These are phyloP conservation scores for Polychaeton citri DNA, from an alignment of 2,329 filamentous ascomycete genomes.

Conservation along the genomic window DNA sequence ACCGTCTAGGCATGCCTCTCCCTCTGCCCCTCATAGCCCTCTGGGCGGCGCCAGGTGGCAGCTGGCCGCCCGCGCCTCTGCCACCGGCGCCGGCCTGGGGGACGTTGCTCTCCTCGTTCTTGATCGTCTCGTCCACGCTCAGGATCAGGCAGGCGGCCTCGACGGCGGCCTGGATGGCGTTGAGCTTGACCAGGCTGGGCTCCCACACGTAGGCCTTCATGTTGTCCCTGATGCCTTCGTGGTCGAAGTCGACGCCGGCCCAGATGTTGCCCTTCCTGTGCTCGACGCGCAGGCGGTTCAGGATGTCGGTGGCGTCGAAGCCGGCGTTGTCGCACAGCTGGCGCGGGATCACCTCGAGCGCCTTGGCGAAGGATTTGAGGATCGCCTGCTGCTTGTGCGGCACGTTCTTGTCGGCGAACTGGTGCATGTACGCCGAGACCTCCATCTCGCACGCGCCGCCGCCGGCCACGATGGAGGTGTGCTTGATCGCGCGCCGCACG, in stretches of 20 bases:
- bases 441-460: conserved; percentile 97
- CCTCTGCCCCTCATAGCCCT: conserved; percentile 73
- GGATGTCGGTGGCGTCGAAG: conserved; percentile 94
- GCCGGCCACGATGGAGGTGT: conserved; percentile 86
- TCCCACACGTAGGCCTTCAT: conserved; percentile 97
- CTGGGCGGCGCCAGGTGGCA: conserved; percentile 59
- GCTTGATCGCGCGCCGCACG: conserved; percentile 93
- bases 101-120: conserved; percentile 79
- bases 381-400: conserved; percentile 92
- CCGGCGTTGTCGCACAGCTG: conserved; percentile 98
- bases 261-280: conserved; percentile 86
- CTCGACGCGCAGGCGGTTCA: conserved; percentile 91
- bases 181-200: conserved; percentile 88
- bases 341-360: conserved; percentile 87
- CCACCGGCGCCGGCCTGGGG: conserved; percentile 68
- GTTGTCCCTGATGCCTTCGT: conserved; percentile 89
- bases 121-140: conserved; percentile 95
- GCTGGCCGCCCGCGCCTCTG: conserved; percentile 7
- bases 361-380: conserved; percentile 96
- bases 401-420: conserved; percentile 83
- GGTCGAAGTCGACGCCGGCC: conserved; percentile 90
- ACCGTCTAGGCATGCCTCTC: conserved; percentile 80
- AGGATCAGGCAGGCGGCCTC: conserved; percentile 93
- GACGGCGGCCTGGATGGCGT: conserved; percentile 89
- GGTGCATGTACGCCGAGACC: conserved; percentile 82